phyloP scores from a whole-genome alignment of 1,284 basidiomycete species.

The Microbotryum intermedium region DNA sequence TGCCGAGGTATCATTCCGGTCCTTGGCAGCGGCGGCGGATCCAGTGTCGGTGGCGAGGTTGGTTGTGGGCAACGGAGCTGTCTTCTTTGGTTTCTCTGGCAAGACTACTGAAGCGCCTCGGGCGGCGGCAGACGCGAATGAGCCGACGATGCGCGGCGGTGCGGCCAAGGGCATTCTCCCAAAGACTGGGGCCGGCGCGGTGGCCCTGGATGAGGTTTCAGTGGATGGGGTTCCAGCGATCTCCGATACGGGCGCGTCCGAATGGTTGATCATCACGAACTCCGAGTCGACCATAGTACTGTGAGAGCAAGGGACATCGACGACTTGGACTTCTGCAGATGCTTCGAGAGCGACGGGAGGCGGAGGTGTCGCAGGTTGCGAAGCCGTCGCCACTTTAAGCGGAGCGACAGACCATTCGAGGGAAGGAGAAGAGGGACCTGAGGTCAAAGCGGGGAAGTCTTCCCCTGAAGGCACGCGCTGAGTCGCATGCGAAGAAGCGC shows the following conservation, averaged over 20 bases:
- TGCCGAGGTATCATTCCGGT: not conserved
- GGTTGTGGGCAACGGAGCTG: not conserved
- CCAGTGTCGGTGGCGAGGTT: not conserved
- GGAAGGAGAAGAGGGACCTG: not conserved
- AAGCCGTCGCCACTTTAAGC: not conserved
- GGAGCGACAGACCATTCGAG: conserved; percentile 1
- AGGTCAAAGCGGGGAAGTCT: conserved; percentile 23
- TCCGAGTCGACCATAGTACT: not conserved
- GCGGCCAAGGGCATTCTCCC: not conserved
- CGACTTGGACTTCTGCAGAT: not conserved
- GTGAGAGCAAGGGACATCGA: not conserved
- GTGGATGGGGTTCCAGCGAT: conserved; percentile 1
- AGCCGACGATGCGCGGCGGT: conserved; percentile 3
- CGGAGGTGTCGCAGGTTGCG: not conserved
- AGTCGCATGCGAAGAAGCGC: not conserved
- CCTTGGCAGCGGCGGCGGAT: not conserved
- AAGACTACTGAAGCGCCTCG: conserved; percentile 10
- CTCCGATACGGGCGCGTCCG: not conserved
- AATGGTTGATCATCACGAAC: conserved; percentile 5
- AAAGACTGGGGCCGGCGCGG: not conserved
- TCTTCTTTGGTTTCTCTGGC: not conserved
- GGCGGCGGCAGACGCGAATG: conserved; percentile 30
- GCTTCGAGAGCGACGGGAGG: not conserved
- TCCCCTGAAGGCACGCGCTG: conserved; percentile 26
- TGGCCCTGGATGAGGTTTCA: not conserved